Conservation (phyloP, 192 early-diverging fungal genomes). For the Radiomyces spectabilis region DNA sequence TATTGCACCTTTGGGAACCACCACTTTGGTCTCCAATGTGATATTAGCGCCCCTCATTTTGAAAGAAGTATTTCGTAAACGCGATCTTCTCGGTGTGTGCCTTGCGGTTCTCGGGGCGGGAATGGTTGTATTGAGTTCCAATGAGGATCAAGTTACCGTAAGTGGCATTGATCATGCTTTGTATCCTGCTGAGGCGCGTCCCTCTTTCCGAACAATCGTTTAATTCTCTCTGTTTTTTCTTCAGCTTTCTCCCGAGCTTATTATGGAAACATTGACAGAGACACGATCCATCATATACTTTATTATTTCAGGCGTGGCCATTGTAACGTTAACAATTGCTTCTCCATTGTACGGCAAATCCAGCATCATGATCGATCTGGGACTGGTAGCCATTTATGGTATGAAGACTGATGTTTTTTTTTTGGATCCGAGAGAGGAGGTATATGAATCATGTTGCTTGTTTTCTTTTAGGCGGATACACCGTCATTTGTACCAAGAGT, state of each 20-base stretch:
- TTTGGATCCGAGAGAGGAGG: not conserved
- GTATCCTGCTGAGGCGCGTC: not conserved
- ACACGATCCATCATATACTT: conserved; percentile 50
- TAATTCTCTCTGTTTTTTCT: not conserved
- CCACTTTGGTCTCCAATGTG: conserved; percentile 62
- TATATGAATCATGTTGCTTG: not conserved
- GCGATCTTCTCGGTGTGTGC: conserved; percentile 52
- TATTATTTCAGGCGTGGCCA: conserved; percentile 24
- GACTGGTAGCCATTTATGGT: conserved; percentile 63
- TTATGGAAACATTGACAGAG: conserved; percentile 42
- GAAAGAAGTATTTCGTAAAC: conserved; percentile 48
- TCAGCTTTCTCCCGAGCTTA: conserved; percentile 44
- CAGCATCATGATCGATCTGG: conserved; percentile 57
- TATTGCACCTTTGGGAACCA: conserved; percentile 68
- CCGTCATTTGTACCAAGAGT: conserved; percentile 63
- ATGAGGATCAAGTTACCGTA: conserved; percentile 47
- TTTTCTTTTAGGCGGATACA: conserved; percentile 52
- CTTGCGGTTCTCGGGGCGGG: conserved; percentile 57
- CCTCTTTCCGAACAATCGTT: not conserved
- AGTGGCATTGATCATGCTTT: not conserved
- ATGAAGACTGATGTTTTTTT: not conserved
- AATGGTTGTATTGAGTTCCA: conserved; percentile 54
- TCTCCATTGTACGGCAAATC: conserved; percentile 41
- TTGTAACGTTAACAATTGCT: conserved; percentile 27
- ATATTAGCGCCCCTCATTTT: conserved; percentile 64